A percentile compares a stretch with the other conserved stretches of the same genome.
These are phyloP conservation scores for Colletotrichum lindemuthianum DNA, from an alignment of 2,329 filamentous ascomycete genomes.

Conservation along the genomic window DNA sequence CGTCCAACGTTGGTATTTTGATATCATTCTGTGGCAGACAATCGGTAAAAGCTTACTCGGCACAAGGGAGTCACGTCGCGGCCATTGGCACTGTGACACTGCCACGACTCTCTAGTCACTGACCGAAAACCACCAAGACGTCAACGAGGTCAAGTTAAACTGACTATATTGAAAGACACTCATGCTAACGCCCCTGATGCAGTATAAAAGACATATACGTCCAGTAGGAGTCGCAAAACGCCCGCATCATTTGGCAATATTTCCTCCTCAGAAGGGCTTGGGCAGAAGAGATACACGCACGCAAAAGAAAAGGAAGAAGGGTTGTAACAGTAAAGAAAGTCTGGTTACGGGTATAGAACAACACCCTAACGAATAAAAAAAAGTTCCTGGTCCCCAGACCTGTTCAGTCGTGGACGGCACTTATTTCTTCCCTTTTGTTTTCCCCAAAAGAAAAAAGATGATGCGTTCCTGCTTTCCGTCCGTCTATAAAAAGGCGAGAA, in stretches of 20 bases:
- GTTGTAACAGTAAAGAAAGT: slow-evolving; percentile 33
- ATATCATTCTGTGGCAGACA: no score
- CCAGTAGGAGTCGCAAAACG: not conserved
- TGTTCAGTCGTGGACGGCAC: not conserved
- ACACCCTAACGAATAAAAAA: slow-evolving; percentile 15
- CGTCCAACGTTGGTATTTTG: no score
- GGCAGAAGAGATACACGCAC: not conserved
- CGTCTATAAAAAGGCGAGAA: slow-evolving; percentile 30
- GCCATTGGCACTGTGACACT: no score
- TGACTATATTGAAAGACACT: slow-evolving; percentile 29
- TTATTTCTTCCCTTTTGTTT: not conserved
- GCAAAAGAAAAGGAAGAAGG: not conserved
- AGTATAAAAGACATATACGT: slow-evolving; percentile 1
- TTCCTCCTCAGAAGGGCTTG: no score
- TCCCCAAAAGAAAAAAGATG: not conserved
- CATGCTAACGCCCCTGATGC: slow-evolving; percentile 36
- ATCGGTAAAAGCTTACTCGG: no score
- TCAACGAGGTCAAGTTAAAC: slow-evolving; percentile 13
- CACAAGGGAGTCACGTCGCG: no score
- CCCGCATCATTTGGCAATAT: not conserved
- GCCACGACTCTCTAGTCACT: not conserved
- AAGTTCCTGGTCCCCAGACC: slow-evolving; percentile 1
- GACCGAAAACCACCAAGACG: not conserved
- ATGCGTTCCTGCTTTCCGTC: slow-evolving; percentile 23
- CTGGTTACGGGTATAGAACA: slow-evolving; percentile 31